Evolutionary conservation across 306 rosid species (phyloP).

Genomic region (Quercus suber): DNA sequence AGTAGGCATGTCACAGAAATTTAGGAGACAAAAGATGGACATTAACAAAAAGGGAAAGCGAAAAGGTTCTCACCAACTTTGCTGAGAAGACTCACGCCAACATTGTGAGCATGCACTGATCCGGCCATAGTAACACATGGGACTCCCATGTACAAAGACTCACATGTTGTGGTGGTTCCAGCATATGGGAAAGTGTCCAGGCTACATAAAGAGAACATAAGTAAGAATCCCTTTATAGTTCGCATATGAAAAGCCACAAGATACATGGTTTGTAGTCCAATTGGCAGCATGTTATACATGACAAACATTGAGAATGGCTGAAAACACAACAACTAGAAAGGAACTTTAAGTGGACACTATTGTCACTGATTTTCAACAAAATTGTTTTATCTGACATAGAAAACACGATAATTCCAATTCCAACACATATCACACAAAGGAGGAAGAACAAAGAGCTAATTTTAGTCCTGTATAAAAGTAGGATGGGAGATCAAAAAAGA

Average conservation of each 20-base stretch:
- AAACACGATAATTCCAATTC: no score
- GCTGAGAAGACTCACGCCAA: conserved; percentile 96
- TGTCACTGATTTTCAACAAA: no score
- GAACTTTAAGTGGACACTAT: no score
- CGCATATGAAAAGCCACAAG: conserved; percentile 6
- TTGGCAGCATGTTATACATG: no score
- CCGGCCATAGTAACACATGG: conserved; percentile 99
- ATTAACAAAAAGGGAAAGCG: conserved; percentile 3
- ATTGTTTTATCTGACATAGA: no score
- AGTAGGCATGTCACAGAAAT: conserved; percentile 10
- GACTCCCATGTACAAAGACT: conserved; percentile 97
- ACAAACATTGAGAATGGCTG: no score
- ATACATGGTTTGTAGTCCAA: background rate
- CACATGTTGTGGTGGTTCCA: conserved; percentile 97
- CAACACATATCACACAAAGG: no score
- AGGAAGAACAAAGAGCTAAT: no score
- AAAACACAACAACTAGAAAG: no score
- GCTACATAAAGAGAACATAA: conserved; percentile 44
- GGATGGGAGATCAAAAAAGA: no score
- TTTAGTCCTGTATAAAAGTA: no score
- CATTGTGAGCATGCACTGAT: conserved; percentile 96
- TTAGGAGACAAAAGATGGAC: background rate
- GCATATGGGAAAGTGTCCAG: conserved; percentile 99
- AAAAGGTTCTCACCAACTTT: conserved; percentile 69
- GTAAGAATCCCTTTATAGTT: conserved; percentile 5